Evolutionary conservation across 2,329 filamentous ascomycete species (phyloP), one percentile per base, ranked within the genome.

Genomic region (Colletotrichum australisinense): DNA sequence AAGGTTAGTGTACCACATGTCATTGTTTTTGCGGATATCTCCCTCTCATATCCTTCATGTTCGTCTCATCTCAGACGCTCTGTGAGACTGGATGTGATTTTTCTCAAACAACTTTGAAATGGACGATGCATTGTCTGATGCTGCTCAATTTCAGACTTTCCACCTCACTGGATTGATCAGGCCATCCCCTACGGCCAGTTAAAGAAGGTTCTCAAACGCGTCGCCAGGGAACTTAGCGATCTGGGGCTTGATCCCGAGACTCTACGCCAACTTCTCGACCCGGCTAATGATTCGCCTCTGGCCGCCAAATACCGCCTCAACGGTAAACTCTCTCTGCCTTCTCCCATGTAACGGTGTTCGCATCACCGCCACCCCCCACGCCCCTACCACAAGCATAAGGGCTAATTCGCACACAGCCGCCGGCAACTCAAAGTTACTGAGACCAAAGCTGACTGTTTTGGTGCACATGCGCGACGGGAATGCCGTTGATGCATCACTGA

Each of bases 141-240:
- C 35, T 22, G 19, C 12, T 58, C 14, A 16, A 24, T 38, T 14
- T 22, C 64, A 87, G 93, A 90, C 76, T 97, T 95, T 80, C 95
- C 95, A 8, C 84, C 89, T 63, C 91, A 92, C 79, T 92, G 90
- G 90, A 84, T 95, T 62, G 88, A 93, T 57, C 92, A 91, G 32
- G 94, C 95, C 62, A 94, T 97, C 74, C 94, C 93, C 3, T 97
- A 97, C 81, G 89, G 92, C 57, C 90, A 95, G 81, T 89, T 97
- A 69, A 97, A 97, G 83, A 97, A 97, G 85, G 94, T 93, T 83
- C 92, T 97, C 80, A 96, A 95, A 80, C 92, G 92, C 79, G 92
- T 97, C 63, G 90, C 92, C 76, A 84, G 86, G 64, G 94, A 97
- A 84, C 87, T 97, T 65, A 84, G 87, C 53, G 87, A 88, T 42